Evolutionary conservation across 768 basidiomycete genomes (phyloP), one percentile per base, ranked within the genome.

Genomic region (Mycena leptocephala): DNA sequence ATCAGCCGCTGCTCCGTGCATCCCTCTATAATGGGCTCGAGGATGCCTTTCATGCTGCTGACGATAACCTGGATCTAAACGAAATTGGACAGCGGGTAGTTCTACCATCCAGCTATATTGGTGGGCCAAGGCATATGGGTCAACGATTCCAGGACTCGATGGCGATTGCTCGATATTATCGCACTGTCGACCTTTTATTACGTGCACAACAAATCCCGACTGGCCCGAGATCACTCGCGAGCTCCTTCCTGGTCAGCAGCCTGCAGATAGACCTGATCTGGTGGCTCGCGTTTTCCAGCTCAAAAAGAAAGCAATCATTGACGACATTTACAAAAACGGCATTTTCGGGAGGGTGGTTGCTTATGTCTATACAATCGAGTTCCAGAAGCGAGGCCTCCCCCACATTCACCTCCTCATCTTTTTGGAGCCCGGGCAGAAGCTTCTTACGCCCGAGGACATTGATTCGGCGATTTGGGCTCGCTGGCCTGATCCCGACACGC

Each of bases 311-410:
- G 61, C 61, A 7, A 64, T 65, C 35, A 65, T 72, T 30, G 30
- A 35, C 4, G 71, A 72, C 48, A 72, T 72, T 37, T 72, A 64
- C 26, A 64, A 72, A 32, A 63, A 64, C 6, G 71, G 71, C 2
- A 26, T 65, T 10, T 64, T 72, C 18, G 71, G 71, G 11, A 43
- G 51, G 0, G 20, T 22, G 10, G 71, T 72, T 16, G 71, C 71
- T 9, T 81, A 82, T 33, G 82, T 87, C 0, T 86, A 88, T 62
- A 85, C 85, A 16, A 88, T 90, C 56, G 86, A 90, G 64, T 89
- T 88, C 69, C 88, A 89, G 73, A 89, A 89, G 75, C 77, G 85
- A 2, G 88, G 89, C 0, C 84, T 89, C 3, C 88, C 87, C 55
- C 87, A 89, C 72, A 85, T 87, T 73, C 88, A 89, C 77, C 82